Evolutionary conservation across 1,284 basidiomycete genomes (phyloP), one percentile per base, ranked within the genome.

Genomic region (Tranzscheliella williamsii): DNA sequence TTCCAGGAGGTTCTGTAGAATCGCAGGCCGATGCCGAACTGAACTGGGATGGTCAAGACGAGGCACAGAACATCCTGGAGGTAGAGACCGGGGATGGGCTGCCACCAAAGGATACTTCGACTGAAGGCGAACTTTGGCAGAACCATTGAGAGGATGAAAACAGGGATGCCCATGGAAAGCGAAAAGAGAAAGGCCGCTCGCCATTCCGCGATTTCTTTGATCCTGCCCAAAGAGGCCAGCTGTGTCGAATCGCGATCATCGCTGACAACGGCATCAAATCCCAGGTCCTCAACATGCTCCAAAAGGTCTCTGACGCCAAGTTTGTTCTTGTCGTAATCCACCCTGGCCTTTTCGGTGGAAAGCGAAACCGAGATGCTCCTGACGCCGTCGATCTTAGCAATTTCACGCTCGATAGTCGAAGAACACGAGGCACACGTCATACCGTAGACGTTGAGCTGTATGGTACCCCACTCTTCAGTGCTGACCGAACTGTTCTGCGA

Each of bases 1-100:
- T 94, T 96, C 82, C 84, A 96, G 4, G 93, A 90, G 48, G 87
- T 89, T 38, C 82, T 82, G 78, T 96, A 96, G 81, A 98, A 97
- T 58, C 86, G 86, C 43, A 80, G 80, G 2, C 92, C 95, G 37
- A 97, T 82, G 84, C 89, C 95, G 70, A 93, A 90, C 75, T 98
- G 95, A 2, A 91, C 87, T 1, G 93, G 94, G 2, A 93, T 86
- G 5, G 92, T 93, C 45, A 98, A 82, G n/a, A 83, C 46, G 32
- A 94, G 81, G 55, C 87, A 84, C n/a, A 92, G 78, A 18, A 94
- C 48, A 76, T 98, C 91, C 29, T 89, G 88, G 18, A 96, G 80
- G 73, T 90, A 91, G 38, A 97, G 52, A 9, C 61, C 62, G 0
- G 54, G 31, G 0, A 72, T 42, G 4, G 62, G 67, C 58, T 81